Base-by-base conservation (phyloP, 192 early-diverging fungal genomes). In the Gamsiella multidivaricata region DNA sequence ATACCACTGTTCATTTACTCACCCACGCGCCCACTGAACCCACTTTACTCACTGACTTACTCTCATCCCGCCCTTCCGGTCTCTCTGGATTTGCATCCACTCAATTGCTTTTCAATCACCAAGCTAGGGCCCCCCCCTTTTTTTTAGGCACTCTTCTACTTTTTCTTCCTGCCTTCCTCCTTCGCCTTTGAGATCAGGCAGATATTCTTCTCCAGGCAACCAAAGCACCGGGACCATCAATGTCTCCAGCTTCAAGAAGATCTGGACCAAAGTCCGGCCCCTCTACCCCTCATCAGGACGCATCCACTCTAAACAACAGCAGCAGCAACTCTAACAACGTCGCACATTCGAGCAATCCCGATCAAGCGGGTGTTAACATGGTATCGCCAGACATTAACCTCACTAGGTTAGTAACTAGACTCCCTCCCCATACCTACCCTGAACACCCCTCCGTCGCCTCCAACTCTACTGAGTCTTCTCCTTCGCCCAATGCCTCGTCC, bases 171-270 rank as follows among this genome's bases (percentile, higher is more conserved):
- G 5, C n/a, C 25, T 63, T 10, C 33, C 39, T 20, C 34, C 12
- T 5, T 39, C 37, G 4, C 26, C 56, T 42, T 6, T 28, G n/a
- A n/a, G n/a, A n/a, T n/a, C n/a, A n/a, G n/a, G n/a, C n/a, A n/a
- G n/a, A n/a, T n/a, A n/a, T 41, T n/a, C 29, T 17, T 22, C 31
- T 32, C 5, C 2, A 14, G 17, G 33, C n/a, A 12, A 49, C 5
- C 42, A 49, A 1, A 34, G 45, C 45, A 18, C n/a, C 6, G n/a
- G n/a, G n/a, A 18, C 10, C 45, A 51, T 51, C 46, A 55, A 73
- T 65, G 63, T 75, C 71, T 5, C 71, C 71, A 22, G 71, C 56
- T 14, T 66, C 71, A 20, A 65, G 71, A 47, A 28, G 71, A 32
- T 60, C 71, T 29, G 59, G 36, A 9, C 45, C 51, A 45, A 61